These are phyloP conservation scores for Xylaria cubensis DNA, from an alignment of 495 filamentous ascomycete species.

Conservation along the genomic window DNA sequence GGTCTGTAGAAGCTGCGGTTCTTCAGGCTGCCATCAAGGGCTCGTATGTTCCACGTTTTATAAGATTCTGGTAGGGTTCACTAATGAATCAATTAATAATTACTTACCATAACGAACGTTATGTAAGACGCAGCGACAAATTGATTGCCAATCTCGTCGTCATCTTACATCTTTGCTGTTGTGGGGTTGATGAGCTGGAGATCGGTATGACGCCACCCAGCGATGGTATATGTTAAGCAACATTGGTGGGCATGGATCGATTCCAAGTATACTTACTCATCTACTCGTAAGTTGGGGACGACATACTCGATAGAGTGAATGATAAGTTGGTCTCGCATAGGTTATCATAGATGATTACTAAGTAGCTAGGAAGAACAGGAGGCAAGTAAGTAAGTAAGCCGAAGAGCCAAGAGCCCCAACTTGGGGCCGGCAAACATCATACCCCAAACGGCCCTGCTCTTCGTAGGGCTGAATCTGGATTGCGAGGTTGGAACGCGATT, in stretches of 20 bases:
- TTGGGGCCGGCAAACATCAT: conserved; percentile 6
- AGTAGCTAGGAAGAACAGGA: neutral
- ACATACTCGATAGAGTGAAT: neutral
- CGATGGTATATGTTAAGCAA: neutral
- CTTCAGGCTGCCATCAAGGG: neutral
- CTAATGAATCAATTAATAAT: neutral
- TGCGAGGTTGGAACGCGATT: conserved; percentile 24
- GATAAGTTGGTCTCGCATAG: neutral
- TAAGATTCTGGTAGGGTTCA: neutral
- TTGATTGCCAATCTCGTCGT: neutral
- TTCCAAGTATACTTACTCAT: neutral
- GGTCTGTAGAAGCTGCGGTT: neutral
- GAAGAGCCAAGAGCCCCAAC: conserved; percentile 16
- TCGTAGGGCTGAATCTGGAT: conserved; percentile 30
- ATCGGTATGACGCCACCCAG: neutral
- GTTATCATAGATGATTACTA: neutral
- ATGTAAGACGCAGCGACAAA: conserved; percentile 4
- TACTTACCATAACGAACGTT: neutral
- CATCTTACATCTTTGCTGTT: neutral
- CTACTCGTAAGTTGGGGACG: neutral
- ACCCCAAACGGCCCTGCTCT: conserved; percentile 19
- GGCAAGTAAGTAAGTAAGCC: neutral
- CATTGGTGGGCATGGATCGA: neutral
- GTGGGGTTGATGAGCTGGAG: conserved; percentile 19
- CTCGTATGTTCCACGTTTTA: neutral